Conservation (phyloP, 2,329 filamentous ascomycete species). For the Pseudogymnoascus pannorum region DNA sequence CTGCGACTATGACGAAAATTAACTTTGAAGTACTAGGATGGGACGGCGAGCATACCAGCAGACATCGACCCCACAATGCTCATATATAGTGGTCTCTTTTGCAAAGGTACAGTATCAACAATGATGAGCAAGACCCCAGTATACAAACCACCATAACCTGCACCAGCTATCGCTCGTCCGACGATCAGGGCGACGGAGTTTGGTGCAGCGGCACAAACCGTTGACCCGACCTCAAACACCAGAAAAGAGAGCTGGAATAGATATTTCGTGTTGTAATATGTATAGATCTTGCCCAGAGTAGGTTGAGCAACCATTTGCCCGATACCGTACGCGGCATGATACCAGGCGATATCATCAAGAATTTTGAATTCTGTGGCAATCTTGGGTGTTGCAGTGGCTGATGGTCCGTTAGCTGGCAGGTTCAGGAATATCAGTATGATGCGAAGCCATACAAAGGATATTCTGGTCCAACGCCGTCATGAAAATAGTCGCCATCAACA, state of each 20-base stretch:
- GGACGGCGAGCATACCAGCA: constrained; percentile 10
- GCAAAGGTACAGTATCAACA: constrained; percentile 20
- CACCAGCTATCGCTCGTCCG: constrained; percentile 27
- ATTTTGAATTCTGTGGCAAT: constrained; percentile 21
- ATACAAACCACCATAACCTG: constrained; percentile 25
- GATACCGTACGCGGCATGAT: constrained; percentile 31
- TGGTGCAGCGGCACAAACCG: constrained; percentile 25
- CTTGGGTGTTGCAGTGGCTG: constrained; percentile 20
- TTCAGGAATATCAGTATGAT: constrained; percentile 16
- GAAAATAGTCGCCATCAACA: not conserved
- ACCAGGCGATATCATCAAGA: constrained; percentile 29
- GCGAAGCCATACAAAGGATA: constrained; percentile 6
- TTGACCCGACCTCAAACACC: constrained; percentile 27
- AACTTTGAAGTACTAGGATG: not conserved
- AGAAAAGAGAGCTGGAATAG: constrained; percentile 20
- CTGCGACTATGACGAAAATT: constrained; percentile 15
- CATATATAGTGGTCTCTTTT: constrained; percentile 18
- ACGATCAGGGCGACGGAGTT: constrained; percentile 28
- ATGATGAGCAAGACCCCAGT: constrained; percentile 27
- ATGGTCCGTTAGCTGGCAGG: constrained; percentile 37
- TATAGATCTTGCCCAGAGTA: constrained; percentile 21
- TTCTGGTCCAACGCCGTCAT: not conserved
- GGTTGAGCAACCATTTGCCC: constrained; percentile 23
- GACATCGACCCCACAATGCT: constrained; percentile 20
- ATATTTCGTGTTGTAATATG: constrained; percentile 25